Evolutionary conservation across 495 filamentous ascomycete species (phyloP).

Genomic region (Aspergillus carlsbadensis): DNA sequence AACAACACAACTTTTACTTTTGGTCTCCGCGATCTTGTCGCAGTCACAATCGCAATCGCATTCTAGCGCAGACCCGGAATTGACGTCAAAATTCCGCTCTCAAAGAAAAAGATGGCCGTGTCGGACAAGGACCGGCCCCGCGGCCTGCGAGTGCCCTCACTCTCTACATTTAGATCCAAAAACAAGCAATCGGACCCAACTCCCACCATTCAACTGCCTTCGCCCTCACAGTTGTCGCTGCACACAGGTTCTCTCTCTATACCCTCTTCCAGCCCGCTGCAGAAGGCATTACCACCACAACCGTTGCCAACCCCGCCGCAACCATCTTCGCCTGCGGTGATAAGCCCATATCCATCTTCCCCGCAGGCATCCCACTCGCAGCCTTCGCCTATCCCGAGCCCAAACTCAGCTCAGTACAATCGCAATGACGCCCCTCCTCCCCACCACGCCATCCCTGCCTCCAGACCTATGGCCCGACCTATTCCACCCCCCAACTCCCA

Average conservation of each 20-base stretch:
- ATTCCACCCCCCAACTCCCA: not conserved
- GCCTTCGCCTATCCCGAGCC: not conserved
- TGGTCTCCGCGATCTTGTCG: not conserved
- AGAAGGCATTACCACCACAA: constrained; percentile 34
- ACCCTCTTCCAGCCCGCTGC: constrained; percentile 6
- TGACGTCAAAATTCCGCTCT: constrained; percentile 3
- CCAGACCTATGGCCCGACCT: constrained; percentile 6
- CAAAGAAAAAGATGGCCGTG: constrained; percentile 30
- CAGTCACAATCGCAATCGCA: not conserved
- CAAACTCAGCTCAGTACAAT: not conserved
- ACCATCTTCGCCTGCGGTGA: constrained; percentile 1
- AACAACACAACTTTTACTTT: not conserved
- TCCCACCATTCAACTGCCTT: constrained; percentile 12
- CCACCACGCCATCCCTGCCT: not conserved
- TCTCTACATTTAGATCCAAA: constrained; percentile 33
- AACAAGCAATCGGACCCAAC: constrained; percentile 11
- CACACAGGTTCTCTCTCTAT: constrained; percentile 16
- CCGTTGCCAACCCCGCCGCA: constrained; percentile 22
- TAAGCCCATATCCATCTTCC: constrained; percentile 3
- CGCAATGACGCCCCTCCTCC: not conserved
- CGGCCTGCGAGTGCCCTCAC: constrained; percentile 40
- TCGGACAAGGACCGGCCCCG: constrained; percentile 41
- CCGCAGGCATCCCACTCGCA: constrained; percentile 1
- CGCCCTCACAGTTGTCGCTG: constrained; percentile 12
- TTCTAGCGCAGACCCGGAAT: not conserved